A percentile compares a stretch with the other conserved stretches of the same genome.
Conservation (phyloP, 768 basidiomycete species). For the Harrya chromipes region DNA sequence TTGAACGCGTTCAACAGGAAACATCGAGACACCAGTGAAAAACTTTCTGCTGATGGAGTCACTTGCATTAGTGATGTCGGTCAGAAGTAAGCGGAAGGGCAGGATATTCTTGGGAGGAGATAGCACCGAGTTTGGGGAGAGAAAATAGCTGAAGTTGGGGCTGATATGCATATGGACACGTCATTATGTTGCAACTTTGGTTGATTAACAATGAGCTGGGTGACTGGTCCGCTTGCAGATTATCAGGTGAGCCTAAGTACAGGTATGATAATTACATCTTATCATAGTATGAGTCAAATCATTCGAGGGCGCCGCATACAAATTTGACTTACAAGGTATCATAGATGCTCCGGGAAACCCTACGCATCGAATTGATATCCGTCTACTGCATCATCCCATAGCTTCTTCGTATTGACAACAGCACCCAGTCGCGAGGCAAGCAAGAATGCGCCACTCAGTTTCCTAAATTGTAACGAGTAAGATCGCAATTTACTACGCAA, state of each 20-base stretch:
- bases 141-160: neutral
- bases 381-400: constrained; percentile 73
- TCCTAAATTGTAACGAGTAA: constrained; percentile 35
- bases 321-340: neutral
- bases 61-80: constrained; percentile 16
- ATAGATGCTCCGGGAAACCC: neutral
- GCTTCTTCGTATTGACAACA: constrained; percentile 61
- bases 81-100: constrained; percentile 24
- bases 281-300: neutral
- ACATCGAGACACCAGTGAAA: constrained; percentile 20
- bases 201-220: neutral
- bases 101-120: constrained; percentile 19
- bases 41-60: constrained; percentile 19
- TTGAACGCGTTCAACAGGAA: constrained; percentile 8
- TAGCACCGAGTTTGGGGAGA: constrained; percentile 15
- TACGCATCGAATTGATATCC: constrained; percentile 17
- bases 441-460: constrained; percentile 79
- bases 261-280: neutral
- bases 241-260: neutral
- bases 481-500: neutral
- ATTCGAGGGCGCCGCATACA: neutral
- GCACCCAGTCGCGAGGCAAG: constrained; percentile 75
- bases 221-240: neutral
- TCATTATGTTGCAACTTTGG: neutral
- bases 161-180: no score